Evolutionary conservation across 441 rosid genomes (phyloP).

Genomic region (Gossypium lobatum): DNA sequence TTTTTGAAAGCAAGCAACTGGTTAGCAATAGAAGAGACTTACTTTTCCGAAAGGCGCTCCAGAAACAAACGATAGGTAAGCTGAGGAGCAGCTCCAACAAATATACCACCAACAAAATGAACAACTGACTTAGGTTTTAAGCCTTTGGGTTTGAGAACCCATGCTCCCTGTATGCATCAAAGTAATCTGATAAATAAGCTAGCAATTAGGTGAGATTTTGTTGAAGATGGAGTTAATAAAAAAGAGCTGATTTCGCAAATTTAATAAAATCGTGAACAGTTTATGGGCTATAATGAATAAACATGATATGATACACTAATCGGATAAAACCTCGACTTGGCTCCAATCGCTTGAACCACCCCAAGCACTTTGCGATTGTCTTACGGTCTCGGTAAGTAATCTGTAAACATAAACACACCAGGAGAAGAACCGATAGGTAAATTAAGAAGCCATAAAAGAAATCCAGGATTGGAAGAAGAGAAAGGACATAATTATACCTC

Average conservation of each 20-base stretch:
- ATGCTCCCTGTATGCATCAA: constrained; percentile 55
- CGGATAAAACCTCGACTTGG: constrained; percentile 56
- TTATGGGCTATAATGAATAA: neutral
- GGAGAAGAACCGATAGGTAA: neutral
- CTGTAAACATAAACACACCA: constrained; percentile 28
- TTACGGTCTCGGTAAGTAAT: constrained; percentile 70
- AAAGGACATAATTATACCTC: constrained; percentile 33
- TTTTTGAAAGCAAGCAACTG: neutral
- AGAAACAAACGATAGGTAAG: constrained; percentile 90
- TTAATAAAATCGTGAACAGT: neutral
- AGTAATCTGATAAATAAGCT: neutral
- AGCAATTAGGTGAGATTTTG: neutral
- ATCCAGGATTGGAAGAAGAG: neutral
- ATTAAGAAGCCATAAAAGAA: neutral
- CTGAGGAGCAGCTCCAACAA: constrained; percentile 99
- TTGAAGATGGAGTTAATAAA: neutral
- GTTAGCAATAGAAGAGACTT: constrained; percentile 19
- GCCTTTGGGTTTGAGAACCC: constrained; percentile 77
- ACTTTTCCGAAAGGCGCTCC: constrained; percentile 86
- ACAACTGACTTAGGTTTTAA: constrained; percentile 64
- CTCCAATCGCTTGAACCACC: constrained; percentile 57
- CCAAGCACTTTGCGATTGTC: constrained; percentile 61
- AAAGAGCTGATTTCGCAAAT: neutral
- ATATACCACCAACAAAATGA: constrained; percentile 89
- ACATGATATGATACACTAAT: neutral